Conservation (phyloP, 2,329 filamentous ascomycete species). For the Davidsoniella virescens region DNA sequence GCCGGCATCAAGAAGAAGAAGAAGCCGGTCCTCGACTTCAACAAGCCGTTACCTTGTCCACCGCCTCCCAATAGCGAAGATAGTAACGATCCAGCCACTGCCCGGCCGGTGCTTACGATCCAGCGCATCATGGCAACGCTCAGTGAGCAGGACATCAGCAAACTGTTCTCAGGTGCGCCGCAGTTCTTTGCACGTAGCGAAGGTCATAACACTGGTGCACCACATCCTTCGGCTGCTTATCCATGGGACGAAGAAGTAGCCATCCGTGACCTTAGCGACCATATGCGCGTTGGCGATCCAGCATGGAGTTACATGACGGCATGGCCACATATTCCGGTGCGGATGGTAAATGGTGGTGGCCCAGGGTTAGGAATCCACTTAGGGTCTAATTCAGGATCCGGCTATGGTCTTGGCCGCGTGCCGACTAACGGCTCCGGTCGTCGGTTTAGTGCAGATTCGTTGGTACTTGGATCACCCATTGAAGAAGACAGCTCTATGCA, state of each 20-base stretch:
- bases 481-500: conserved; percentile 3
- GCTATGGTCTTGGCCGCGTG: conserved; percentile 2
- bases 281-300: conserved; percentile 44
- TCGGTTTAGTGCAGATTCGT: conserved; percentile 15
- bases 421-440: conserved; percentile 17
- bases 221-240: conserved; percentile 47
- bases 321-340: conserved; percentile 41
- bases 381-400: background rate
- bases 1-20: background rate
- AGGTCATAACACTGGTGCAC: conserved; percentile 41
- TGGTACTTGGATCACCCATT: conserved; percentile 3
- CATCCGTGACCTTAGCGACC: conserved; percentile 48
- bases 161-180: conserved; percentile 60
- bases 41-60: conserved; percentile 41
- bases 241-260: conserved; percentile 48
- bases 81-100: conserved; percentile 24
- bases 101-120: conserved; percentile 32
- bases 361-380: background rate
- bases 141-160: conserved; percentile 43
- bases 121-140: conserved; percentile 44
- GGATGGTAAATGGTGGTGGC: background rate
- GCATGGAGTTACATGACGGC: conserved; percentile 47
- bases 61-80: conserved; percentile 23
- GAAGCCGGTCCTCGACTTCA: conserved; percentile 24
- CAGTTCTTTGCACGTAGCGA: conserved; percentile 50